phyloP scores from a whole-genome alignment of 2,329 filamentous ascomycete genomes.

The Sporothrix inflata region DNA sequence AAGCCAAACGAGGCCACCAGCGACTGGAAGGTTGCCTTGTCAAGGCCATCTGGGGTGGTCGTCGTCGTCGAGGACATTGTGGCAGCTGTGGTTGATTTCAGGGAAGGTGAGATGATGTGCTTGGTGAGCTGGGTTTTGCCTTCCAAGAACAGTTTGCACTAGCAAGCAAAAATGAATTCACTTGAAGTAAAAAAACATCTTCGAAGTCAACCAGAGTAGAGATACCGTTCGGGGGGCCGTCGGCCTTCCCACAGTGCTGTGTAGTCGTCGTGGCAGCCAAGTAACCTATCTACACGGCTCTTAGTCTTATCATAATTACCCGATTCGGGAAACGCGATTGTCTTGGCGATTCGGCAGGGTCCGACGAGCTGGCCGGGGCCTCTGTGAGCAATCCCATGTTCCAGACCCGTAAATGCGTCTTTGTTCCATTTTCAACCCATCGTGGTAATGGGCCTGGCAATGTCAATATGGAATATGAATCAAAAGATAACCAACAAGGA shows the following conservation, averaged over 20 bases:
- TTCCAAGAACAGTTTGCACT: background rate
- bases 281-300: background rate
- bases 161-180: background rate
- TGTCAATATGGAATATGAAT: too few species aligned
- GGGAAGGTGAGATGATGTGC: background rate
- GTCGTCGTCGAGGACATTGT: background rate
- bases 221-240: too few species aligned
- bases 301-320: slow-evolving; percentile 17
- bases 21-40: slow-evolving; percentile 30
- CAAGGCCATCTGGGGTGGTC: slow-evolving; percentile 17
- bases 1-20: slow-evolving; percentile 31
- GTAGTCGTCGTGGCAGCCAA: background rate
- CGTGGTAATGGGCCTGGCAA: too few species aligned
- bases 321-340: background rate
- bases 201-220: background rate
- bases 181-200: background rate
- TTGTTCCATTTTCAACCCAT: too few species aligned
- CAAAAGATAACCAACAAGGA: too few species aligned
- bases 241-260: background rate
- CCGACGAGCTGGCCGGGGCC: background rate
- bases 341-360: slow-evolving; percentile 16
- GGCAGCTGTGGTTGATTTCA: too few species aligned
- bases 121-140: too few species aligned
- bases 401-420: too few species aligned
- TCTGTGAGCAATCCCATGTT: too few species aligned